phyloP scores from a whole-genome alignment of 225 moss, liverwort and hornwort species.

The Bryoerythrophyllum caledonicum region DNA sequence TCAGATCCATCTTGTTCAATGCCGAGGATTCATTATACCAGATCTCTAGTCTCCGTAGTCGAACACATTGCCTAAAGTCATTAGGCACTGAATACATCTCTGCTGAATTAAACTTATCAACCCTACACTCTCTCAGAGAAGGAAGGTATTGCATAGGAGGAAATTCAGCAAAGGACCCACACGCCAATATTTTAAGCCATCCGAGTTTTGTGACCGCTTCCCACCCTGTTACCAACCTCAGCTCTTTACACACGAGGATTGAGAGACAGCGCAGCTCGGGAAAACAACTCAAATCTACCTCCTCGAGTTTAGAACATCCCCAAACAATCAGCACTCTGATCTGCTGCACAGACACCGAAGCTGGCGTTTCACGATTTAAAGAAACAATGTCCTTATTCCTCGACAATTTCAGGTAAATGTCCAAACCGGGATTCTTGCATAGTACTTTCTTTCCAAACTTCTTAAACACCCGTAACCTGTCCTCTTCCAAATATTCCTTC shows the following conservation, averaged over 20 bases:
- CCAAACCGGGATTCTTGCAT: no score
- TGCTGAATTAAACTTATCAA: no score
- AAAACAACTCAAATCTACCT: not conserved
- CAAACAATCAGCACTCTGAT: not conserved
- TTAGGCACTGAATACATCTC: no score
- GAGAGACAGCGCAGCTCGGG: not conserved
- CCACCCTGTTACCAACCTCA: conserved; percentile 3
- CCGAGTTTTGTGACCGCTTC: not conserved
- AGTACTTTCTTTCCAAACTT: not conserved
- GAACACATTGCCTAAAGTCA: not conserved
- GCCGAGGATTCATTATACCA: fast-evolving
- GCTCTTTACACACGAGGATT: fast-evolving
- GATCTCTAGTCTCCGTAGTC: not conserved
- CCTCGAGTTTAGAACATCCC: fast-evolving
- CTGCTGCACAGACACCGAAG: not conserved
- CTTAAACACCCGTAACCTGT: not conserved
- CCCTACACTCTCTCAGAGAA: not conserved
- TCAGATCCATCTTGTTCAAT: not conserved
- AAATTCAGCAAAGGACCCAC: fast-evolving
- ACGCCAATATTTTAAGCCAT: fast-evolving
- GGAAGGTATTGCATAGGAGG: not conserved
- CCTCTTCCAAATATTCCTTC: fast-evolving
- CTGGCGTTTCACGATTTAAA: not conserved
- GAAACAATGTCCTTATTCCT: no score
- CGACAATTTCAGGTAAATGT: no score